Conservation (phyloP, 2,329 filamentous ascomycete species). For the Chalaropsis thielavioides region DNA sequence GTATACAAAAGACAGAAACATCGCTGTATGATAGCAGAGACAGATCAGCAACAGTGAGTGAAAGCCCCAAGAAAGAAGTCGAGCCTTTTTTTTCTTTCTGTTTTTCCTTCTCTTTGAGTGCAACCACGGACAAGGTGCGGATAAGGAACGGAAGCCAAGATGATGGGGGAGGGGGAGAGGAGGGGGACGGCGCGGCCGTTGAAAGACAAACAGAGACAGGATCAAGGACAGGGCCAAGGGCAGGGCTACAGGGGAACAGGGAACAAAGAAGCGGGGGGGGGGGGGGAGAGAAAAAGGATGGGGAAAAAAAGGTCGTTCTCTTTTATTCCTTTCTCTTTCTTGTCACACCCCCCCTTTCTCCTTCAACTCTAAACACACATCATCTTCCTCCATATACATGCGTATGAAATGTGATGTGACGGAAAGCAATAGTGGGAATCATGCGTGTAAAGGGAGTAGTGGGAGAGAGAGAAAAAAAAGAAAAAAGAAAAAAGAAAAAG, state of each 20-base stretch:
- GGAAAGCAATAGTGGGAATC: no score
- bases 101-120: no score
- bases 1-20: no score
- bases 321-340: no score
- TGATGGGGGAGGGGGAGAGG: no score
- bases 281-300: background rate
- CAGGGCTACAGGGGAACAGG: background rate
- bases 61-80: no score
- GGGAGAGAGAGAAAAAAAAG: background rate
- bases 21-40: no score
- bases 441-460: background rate
- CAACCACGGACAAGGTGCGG: no score
- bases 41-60: no score
- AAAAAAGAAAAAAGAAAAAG: background rate
- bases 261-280: background rate
- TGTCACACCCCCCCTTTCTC: no score
- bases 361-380: background rate
- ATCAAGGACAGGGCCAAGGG: background rate
- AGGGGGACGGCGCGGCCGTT: background rate
- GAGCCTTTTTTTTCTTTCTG: no score
- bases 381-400: background rate
- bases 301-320: background rate
- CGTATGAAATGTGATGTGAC: background rate
- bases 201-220: background rate
- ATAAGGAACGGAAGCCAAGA: no score